Evolutionary conservation across 768 basidiomycete genomes (phyloP), one percentile per base, ranked within the genome.

Genomic region (Tremella fuciformis): DNA sequence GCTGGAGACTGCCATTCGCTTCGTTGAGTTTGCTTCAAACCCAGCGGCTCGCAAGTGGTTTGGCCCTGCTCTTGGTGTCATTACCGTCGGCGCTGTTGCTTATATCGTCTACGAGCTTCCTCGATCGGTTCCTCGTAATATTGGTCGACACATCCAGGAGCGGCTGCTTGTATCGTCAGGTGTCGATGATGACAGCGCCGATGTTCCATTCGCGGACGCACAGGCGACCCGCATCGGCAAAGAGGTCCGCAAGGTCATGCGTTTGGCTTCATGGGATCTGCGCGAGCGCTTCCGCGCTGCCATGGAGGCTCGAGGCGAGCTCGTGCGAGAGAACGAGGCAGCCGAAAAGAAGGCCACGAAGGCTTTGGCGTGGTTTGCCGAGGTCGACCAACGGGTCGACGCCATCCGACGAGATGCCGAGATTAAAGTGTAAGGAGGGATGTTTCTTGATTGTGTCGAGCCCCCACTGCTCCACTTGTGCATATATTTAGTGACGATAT

Each of bases 211-310:
- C 69, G 82, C 87, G 26, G 83, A 85, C 56, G 80, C 78, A 1
- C 86, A 97, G 70, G 82, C 84, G 1, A 81, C 80, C 42, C 81
- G 94, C 19, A 82, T 97, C 40, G 80, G 84, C 53, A 81, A 85
- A 38, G 94, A 98, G 82, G 89, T 91, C 21, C 83, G 94, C 67
- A 97, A 97, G 80, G 94, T 99, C 47, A 79, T 99, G 59, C 82
- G 93, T 49, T 76, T 91, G 26, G 93, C 89, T 18, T 85, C 88
- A 19, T 97, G 90, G 90, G 93, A 97, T 76, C 72, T 93, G 60
- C 83, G 83, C 66, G 88, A 89, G 77, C 83, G 87, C 42, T 94
- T 91, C 81, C 82, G 84, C 57, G 80, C 78, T 2, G 87, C 89
- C 16, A 83, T 91, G 81, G 91, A 98, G 66, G 86, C 88, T 73